A percentile compares a stretch with the other conserved stretches of the same genome.
These are phyloP conservation scores for Filosporella fistucella DNA, from an alignment of 495 filamentous ascomycete species.

Conservation along the genomic window DNA sequence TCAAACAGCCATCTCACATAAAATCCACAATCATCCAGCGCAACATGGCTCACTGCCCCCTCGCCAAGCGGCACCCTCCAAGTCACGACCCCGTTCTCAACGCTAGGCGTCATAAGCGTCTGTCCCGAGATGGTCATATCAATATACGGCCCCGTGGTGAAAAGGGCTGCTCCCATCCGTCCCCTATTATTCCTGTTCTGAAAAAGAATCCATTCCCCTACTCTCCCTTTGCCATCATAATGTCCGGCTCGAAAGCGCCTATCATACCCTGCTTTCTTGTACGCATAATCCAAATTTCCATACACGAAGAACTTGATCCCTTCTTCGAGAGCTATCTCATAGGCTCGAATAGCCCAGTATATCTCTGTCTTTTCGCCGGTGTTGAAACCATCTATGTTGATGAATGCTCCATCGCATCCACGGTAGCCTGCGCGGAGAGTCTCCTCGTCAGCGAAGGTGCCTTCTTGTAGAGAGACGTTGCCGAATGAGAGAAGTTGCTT, in stretches of 20 bases:
- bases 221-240: slow-evolving; percentile 51
- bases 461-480: slow-evolving; percentile 40
- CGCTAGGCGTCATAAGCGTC: slow-evolving; percentile 32
- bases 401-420: slow-evolving; percentile 43
- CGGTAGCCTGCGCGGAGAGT: slow-evolving; percentile 38
- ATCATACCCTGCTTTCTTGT: slow-evolving; percentile 40
- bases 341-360: slow-evolving; percentile 50
- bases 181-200: slow-evolving; percentile 31
- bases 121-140: slow-evolving; percentile 38
- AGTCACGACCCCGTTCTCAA: slow-evolving; percentile 37
- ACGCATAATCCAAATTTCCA: slow-evolving; percentile 41
- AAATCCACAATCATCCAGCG: slow-evolving; percentile 46
- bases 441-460: slow-evolving; percentile 40
- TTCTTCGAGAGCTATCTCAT: slow-evolving; percentile 45
- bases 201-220: slow-evolving; percentile 43
- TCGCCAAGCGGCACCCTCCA: slow-evolving; percentile 40
- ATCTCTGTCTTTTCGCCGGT: slow-evolving; percentile 49
- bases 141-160: slow-evolving; percentile 51
- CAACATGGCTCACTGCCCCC: slow-evolving; percentile 39
- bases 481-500: slow-evolving; percentile 27
- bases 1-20: slow-evolving; percentile 57
- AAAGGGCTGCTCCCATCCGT: slow-evolving; percentile 41
- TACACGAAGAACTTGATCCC: slow-evolving; percentile 50
- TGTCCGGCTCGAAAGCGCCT: slow-evolving; percentile 44
- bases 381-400: slow-evolving; percentile 52